phyloP scores from a whole-genome alignment of 1,284 basidiomycete genomes.

The Apiotrichum veenhuisii region DNA sequence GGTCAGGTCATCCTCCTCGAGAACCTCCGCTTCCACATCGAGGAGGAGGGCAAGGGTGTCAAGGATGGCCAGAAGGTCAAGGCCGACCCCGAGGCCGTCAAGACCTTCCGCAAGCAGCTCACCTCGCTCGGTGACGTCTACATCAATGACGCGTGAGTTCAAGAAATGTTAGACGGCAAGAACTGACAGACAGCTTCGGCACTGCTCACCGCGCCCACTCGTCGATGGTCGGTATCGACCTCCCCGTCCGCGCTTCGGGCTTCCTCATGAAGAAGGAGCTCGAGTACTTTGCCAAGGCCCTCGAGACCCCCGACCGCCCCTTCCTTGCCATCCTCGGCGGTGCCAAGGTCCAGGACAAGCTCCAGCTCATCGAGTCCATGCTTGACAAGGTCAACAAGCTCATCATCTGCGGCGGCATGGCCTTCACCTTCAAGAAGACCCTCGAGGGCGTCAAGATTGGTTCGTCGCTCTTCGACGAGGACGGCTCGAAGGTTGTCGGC shows the following conservation, averaged over 20 bases:
- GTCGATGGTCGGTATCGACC: slow-evolving; percentile 94
- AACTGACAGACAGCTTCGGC: slow-evolving; percentile 62
- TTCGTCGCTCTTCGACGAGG: slow-evolving; percentile 86
- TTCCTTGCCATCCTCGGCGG: slow-evolving; percentile 98
- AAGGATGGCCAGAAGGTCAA: slow-evolving; percentile 75
- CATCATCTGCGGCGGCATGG: slow-evolving; percentile 98
- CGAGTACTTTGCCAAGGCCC: slow-evolving; percentile 96
- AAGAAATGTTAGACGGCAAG: neutral
- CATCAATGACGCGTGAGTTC: slow-evolving; percentile 78
- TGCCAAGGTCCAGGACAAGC: slow-evolving; percentile 99
- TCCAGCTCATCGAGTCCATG: slow-evolving; percentile 98
- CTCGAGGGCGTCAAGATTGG: slow-evolving; percentile 85
- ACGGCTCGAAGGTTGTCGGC: slow-evolving; percentile 83
- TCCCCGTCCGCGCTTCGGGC: slow-evolving; percentile 89
- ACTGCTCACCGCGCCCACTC: slow-evolving; percentile 98
- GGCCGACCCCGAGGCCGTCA: slow-evolving; percentile 77
- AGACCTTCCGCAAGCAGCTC: slow-evolving; percentile 78
- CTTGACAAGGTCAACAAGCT: slow-evolving; percentile 96
- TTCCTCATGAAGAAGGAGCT: slow-evolving; percentile 99
- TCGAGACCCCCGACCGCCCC: slow-evolving; percentile 89
- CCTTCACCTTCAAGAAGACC: slow-evolving; percentile 98
- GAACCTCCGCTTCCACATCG: slow-evolving; percentile 97
- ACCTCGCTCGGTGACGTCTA: slow-evolving; percentile 95
- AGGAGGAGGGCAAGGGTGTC: slow-evolving; percentile 97
- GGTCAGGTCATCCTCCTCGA: slow-evolving; percentile 91